A percentile compares a stretch with the other conserved stretches of the same genome.
phyloP scores from a whole-genome alignment of 208 protist genomes.

The Wallacemonas sp. region DNA sequence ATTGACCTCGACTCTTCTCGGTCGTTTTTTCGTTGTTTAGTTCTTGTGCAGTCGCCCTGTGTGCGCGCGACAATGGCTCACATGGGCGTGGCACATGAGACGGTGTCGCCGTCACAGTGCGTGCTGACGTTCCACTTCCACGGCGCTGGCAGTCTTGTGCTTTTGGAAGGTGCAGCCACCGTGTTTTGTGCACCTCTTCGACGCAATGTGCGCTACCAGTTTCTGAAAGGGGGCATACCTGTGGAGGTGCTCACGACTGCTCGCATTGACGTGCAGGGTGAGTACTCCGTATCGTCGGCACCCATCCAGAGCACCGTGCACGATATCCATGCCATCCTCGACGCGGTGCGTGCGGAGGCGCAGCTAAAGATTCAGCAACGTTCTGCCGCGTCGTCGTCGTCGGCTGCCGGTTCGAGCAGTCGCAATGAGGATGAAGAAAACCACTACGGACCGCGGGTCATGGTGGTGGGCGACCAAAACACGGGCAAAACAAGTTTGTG shows the following conservation, averaged over 20 bases:
- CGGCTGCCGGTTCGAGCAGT: not conserved
- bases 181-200: constrained; percentile 47
- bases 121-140: constrained; percentile 16
- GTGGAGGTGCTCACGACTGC: constrained; percentile 32
- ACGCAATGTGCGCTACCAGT: constrained; percentile 63
- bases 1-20: no score
- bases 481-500: constrained; percentile 64
- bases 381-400: not conserved
- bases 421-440: constrained; percentile 7
- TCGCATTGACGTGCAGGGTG: constrained; percentile 48
- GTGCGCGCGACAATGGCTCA: no score
- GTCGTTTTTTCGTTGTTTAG: no score
- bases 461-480: constrained; percentile 72
- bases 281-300: constrained; percentile 12
- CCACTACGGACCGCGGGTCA: constrained; percentile 48
- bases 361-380: constrained; percentile 17
- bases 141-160: constrained; percentile 30
- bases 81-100: not conserved
- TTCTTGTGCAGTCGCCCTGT: no score
- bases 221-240: constrained; percentile 35
- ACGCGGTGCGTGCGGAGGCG: constrained; percentile 49
- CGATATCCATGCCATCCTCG: constrained; percentile 57
- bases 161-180: constrained; percentile 47
- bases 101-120: not conserved
- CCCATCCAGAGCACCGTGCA: constrained; percentile 28